phyloP scores from a whole-genome alignment of 805 yeast species.

The Cyberlindnera saturnus region DNA sequence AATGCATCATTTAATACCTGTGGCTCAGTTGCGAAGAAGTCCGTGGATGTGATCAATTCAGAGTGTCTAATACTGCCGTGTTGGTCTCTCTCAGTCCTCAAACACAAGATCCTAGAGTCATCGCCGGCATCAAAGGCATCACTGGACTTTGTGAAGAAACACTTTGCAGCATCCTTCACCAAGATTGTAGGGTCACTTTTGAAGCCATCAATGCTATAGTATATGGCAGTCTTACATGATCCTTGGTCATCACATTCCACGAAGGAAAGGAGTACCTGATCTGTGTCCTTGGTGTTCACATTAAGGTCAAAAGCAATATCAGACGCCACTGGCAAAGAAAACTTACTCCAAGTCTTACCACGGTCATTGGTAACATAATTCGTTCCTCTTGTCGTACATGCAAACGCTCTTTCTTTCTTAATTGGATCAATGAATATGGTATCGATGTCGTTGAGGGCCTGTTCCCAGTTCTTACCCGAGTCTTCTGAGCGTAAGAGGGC shows the following conservation, averaged over 20 bases:
- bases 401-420: slow-evolving; percentile 35
- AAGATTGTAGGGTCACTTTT: slow-evolving; percentile 25
- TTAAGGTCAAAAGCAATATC: slow-evolving; percentile 22
- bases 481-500: slow-evolving; percentile 39
- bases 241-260: slow-evolving; percentile 12
- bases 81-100: slow-evolving; percentile 35
- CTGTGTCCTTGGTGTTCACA: slow-evolving; percentile 35
- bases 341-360: slow-evolving; percentile 37
- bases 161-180: slow-evolving; percentile 24
- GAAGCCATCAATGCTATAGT: slow-evolving; percentile 42
- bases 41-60: slow-evolving; percentile 29
- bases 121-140: slow-evolving; percentile 21
- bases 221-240: slow-evolving; percentile 30
- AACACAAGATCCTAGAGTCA: slow-evolving; percentile 32
- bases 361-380: slow-evolving; percentile 35
- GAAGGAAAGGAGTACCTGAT: slow-evolving; percentile 33
- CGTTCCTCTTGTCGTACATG: slow-evolving; percentile 25
- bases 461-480: slow-evolving; percentile 39
- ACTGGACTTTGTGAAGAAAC: slow-evolving; percentile 26
- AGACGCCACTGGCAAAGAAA: slow-evolving; percentile 23
- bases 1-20: slow-evolving; percentile 27
- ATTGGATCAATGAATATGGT: slow-evolving; percentile 27
- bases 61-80: slow-evolving; percentile 29
- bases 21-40: slow-evolving; percentile 35
- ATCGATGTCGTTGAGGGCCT: slow-evolving; percentile 27